Conservation (phyloP, 495 filamentous ascomycete species). For the Penicillium ucsense region DNA sequence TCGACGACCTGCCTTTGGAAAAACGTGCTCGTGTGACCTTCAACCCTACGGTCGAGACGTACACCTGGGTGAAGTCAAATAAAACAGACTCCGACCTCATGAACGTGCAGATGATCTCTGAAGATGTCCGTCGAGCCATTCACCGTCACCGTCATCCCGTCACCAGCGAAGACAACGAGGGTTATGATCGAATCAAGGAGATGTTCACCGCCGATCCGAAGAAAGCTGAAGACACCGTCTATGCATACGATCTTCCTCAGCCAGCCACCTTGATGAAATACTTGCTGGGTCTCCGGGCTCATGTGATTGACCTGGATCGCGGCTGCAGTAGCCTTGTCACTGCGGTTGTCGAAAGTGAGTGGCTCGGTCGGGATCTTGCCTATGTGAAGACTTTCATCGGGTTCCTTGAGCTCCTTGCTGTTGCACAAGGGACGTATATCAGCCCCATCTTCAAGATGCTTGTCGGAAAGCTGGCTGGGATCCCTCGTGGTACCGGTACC, state of each 20-base stretch:
- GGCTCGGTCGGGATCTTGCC: conserved; percentile 73
- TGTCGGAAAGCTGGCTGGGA: conserved; percentile 58
- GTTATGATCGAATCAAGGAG: conserved; percentile 64
- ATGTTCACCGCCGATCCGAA: conserved; percentile 46
- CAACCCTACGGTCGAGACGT: conserved; percentile 58
- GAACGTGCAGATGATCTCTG: conserved; percentile 49
- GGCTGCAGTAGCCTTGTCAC: conserved; percentile 66
- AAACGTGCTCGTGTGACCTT: conserved; percentile 68
- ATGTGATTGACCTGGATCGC: conserved; percentile 58
- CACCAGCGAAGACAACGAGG: conserved; percentile 50
- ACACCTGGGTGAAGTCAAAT: conserved; percentile 9
- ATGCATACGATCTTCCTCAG: conserved; percentile 30
- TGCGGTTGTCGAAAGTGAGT: conserved; percentile 62
- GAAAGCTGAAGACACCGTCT: conserved; percentile 33
- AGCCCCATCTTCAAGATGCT: conserved; percentile 64
- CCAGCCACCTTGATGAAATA: conserved; percentile 57
- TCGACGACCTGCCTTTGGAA: conserved; percentile 33
- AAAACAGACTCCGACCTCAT: conserved; percentile 38
- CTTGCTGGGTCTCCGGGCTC: conserved; percentile 66
- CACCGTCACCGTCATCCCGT: conserved; percentile 43
- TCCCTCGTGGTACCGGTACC: conserved; percentile 40
- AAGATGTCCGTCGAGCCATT: conserved; percentile 65
- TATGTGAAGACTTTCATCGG: conserved; percentile 73
- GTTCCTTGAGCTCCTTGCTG: conserved; percentile 71
- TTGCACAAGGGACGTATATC: conserved; percentile 63